Evolutionary conservation across 371 early-diverging fungal genomes (phyloP).

Genomic region (Lichtheimia corymbifera): DNA sequence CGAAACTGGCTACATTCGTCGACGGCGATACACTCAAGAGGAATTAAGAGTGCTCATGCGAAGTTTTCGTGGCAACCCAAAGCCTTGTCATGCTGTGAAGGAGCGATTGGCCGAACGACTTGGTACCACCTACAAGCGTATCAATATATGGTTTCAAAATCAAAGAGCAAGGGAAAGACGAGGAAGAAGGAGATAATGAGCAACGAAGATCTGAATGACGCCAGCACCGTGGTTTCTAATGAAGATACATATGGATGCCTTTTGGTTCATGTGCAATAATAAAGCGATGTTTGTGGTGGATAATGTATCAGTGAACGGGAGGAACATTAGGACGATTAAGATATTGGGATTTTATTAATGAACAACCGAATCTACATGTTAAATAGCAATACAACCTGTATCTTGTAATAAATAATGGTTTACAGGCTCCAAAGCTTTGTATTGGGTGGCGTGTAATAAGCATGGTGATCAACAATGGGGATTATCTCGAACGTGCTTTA

Average conservation of each 20-base stretch:
- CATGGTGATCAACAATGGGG: neutral
- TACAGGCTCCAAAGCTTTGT: neutral
- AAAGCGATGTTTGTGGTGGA: no score
- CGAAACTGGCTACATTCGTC: neutral
- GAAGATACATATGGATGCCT: neutral
- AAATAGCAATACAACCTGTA: no score
- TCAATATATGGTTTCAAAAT: conserved; percentile 16
- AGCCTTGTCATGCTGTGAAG: conserved; percentile 2
- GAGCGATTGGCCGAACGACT: neutral
- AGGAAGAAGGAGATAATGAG: neutral
- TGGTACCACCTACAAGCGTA: neutral
- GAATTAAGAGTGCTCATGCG: neutral
- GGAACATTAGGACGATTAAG: no score
- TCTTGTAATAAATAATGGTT: neutral
- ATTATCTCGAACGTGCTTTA: no score
- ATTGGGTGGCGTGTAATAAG: neutral
- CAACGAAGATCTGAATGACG: neutral
- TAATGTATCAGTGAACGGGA: no score
- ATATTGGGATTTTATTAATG: no score
- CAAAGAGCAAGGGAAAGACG: conserved; percentile 1
- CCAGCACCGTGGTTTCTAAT: neutral
- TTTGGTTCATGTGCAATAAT: neutral
- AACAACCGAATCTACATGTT: neutral
- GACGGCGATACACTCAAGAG: neutral
- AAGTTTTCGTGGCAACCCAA: neutral